Conservation (phyloP, 768 basidiomycete species). For the Bullera alba region DNA sequence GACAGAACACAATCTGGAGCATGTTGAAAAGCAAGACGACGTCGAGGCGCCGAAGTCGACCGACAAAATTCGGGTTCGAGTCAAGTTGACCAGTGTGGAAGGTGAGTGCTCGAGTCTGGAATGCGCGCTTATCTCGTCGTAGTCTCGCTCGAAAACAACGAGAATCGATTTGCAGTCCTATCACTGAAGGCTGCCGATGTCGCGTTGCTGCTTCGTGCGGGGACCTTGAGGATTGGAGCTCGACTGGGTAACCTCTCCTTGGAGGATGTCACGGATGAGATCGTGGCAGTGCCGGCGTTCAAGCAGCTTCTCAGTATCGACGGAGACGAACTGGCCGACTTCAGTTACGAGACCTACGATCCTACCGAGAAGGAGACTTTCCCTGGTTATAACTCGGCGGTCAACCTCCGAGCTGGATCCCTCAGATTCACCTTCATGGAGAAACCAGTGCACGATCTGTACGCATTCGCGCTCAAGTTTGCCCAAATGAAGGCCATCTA, state of each 20-base stretch:
- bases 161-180: slow-evolving; percentile 69
- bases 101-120: slow-evolving; percentile 48
- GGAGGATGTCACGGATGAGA: slow-evolving; percentile 52
- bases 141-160: slow-evolving; percentile 74
- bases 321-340: slow-evolving; percentile 86
- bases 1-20: too few relatives aligned
- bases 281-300: slow-evolving; percentile 59
- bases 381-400: slow-evolving; percentile 71
- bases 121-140: background rate
- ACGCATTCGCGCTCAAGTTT: slow-evolving; percentile 72
- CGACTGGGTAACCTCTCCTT: slow-evolving; percentile 76
- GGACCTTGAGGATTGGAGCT: slow-evolving; percentile 69
- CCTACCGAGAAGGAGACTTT: slow-evolving; percentile 59
- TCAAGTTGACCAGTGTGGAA: slow-evolving; percentile 78
- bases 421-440: slow-evolving; percentile 83
- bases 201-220: slow-evolving; percentile 62
- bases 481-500: slow-evolving; percentile 88
- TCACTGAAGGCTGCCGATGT: slow-evolving; percentile 86
- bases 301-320: slow-evolving; percentile 86
- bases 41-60: slow-evolving; percentile 4
- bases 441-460: slow-evolving; percentile 80
- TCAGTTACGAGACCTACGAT: slow-evolving; percentile 87
- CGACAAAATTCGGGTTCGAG: slow-evolving; percentile 68
- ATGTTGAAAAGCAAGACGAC: background rate
- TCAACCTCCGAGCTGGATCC: slow-evolving; percentile 78